Conservation (phyloP, 257 asterid species). For the Echium plantagineum region DNA sequence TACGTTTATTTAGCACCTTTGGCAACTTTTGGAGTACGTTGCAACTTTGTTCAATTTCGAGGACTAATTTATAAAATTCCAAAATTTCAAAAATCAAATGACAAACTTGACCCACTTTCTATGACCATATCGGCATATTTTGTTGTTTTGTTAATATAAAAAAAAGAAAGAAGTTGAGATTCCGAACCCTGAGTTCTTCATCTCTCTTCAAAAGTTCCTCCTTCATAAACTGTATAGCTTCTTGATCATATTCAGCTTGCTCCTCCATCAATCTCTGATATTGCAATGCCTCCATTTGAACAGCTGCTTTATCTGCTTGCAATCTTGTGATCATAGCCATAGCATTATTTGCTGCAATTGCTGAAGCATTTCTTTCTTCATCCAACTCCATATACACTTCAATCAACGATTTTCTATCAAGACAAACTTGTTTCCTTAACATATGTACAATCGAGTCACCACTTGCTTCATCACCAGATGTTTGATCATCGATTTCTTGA, state of each 20-base stretch:
- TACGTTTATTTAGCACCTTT: no score
- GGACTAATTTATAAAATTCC: no score
- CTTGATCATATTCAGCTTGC: slow-evolving; percentile 81
- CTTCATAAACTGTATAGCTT: slow-evolving; percentile 56
- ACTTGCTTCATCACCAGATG: slow-evolving; percentile 25
- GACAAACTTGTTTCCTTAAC: slow-evolving; percentile 43
- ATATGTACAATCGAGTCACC: slow-evolving; percentile 23
- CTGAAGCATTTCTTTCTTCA: slow-evolving; percentile 87
- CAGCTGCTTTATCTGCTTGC: slow-evolving; percentile 91
- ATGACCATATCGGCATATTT: no score
- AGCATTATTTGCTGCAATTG: slow-evolving; percentile 94
- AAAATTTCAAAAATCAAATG: no score
- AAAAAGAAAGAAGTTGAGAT: slow-evolving; percentile 25
- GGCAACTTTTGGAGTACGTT: no score
- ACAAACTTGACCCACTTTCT: no score
- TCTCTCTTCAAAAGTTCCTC: slow-evolving; percentile 51
- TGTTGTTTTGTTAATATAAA: no score
- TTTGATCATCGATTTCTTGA: slow-evolving; percentile 35
- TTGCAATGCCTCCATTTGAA: slow-evolving; percentile 97
- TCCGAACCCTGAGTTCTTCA: slow-evolving; percentile 51
- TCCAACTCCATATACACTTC: slow-evolving; percentile 79
- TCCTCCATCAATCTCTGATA: slow-evolving; percentile 99
- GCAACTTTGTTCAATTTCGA: no score
- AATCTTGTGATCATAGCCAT: slow-evolving; percentile 96
- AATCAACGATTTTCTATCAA: slow-evolving; percentile 60